Conservation (phyloP, 495 filamentous ascomycete genomes). For the Penicillium waksmanii region DNA sequence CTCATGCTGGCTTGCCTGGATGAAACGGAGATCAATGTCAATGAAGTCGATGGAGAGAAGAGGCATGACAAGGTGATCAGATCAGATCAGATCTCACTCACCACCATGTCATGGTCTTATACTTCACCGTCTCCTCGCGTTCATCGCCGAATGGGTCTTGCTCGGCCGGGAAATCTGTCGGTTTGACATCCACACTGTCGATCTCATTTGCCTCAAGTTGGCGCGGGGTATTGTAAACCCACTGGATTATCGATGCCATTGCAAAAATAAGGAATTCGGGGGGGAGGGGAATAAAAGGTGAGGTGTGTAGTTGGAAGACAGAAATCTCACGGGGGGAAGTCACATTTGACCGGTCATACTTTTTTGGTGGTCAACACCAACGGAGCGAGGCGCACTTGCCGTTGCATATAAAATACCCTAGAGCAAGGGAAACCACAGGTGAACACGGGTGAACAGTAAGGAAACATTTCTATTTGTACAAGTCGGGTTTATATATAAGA, state of each 20-base stretch:
- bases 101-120: slow-evolving; percentile 45
- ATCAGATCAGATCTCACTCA: slow-evolving; percentile 18
- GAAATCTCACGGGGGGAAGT: background rate
- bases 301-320: background rate
- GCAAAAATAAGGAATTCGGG: background rate
- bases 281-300: background rate
- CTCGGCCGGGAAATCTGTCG: background rate
- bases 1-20: slow-evolving; percentile 41
- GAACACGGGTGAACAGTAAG: slow-evolving; percentile 6
- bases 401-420: no score
- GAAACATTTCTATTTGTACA: slow-evolving; percentile 43
- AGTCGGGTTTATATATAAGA: slow-evolving; percentile 30
- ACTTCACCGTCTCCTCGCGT: slow-evolving; percentile 30
- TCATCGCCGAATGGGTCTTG: slow-evolving; percentile 42
- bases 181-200: background rate
- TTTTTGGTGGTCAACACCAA: no score
- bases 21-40: slow-evolving; percentile 1
- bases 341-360: background rate
- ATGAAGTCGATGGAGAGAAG: background rate
- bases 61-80: background rate
- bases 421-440: background rate
- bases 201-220: background rate
- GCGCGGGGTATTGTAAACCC: background rate
- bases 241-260: background rate
- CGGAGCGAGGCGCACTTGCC: background rate